Percentiles rank a stretch among this genome's conserved stretches.
phyloP scores from a whole-genome alignment of 1,139 yeast genomes.

The Kurtzmaniella quercitrusa region DNA sequence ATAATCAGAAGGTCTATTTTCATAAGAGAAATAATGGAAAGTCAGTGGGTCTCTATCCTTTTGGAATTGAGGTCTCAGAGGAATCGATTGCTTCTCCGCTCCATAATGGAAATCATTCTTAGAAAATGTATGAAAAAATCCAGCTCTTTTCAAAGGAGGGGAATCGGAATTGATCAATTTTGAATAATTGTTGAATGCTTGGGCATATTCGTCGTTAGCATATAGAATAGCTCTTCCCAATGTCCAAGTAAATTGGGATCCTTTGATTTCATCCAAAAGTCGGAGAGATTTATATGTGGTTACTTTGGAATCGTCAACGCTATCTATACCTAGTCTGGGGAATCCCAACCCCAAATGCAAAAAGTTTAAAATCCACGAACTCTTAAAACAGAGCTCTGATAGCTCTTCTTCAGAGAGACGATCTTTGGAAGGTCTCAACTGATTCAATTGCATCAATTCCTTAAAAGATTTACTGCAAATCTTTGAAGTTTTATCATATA shows the following conservation, averaged over 20 bases:
- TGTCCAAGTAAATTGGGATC: slow-evolving; percentile 77
- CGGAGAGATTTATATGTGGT: slow-evolving; percentile 46
- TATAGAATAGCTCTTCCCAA: slow-evolving; percentile 75
- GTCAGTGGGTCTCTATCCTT: slow-evolving; percentile 18
- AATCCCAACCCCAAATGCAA: slow-evolving; percentile 72
- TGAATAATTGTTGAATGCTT: slow-evolving; percentile 32
- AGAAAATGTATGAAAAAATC: slow-evolving; percentile 49
- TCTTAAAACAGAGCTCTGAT: slow-evolving; percentile 55
- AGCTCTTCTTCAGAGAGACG: slow-evolving; percentile 38
- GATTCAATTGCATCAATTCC: slow-evolving; percentile 38
- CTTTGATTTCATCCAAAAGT: slow-evolving; percentile 59
- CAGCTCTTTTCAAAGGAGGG: slow-evolving; percentile 20
- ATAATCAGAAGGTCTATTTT: slow-evolving; percentile 22
- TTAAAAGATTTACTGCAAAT: slow-evolving; percentile 41
- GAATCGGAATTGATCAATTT: slow-evolving; percentile 17
- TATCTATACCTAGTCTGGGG: slow-evolving; percentile 53
- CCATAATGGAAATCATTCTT: slow-evolving; percentile 47
- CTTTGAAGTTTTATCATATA: slow-evolving; percentile 40
- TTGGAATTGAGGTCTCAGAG: slow-evolving; percentile 41
- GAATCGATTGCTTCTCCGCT: slow-evolving; percentile 45
- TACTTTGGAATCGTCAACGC: slow-evolving; percentile 10
- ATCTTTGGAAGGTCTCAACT: slow-evolving; percentile 20
- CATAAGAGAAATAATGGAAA: slow-evolving; percentile 27
- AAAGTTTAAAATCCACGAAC: slow-evolving; percentile 69
- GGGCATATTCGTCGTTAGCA: slow-evolving; percentile 42